Conservation (phyloP, 2,329 filamentous ascomycete genomes). For the Trichothecium sympodiale region DNA sequence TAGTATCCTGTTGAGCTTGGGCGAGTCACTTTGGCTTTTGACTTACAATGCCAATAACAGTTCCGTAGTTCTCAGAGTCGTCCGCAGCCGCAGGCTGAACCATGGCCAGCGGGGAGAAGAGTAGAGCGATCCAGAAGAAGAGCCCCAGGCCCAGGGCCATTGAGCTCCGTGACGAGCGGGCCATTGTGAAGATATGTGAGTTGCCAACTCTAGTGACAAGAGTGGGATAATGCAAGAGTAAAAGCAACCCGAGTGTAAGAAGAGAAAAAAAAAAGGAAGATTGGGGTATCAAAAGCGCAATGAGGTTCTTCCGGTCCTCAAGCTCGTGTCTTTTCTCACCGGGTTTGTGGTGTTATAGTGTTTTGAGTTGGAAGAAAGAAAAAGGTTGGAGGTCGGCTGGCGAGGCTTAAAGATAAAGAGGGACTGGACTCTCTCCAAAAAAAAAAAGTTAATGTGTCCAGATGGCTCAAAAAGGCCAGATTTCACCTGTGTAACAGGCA, state of each 20-base stretch:
- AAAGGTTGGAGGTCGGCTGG: constrained; percentile 6
- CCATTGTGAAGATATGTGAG: constrained; percentile 26
- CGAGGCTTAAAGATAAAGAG: constrained; percentile 18
- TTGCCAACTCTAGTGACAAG: constrained; percentile 6
- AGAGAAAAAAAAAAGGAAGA: constrained; percentile 14
- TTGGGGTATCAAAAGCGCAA: constrained; percentile 11
- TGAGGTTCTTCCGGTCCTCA: constrained; percentile 16
- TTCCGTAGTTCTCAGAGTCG: constrained; percentile 69
- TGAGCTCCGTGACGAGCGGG: constrained; percentile 54
- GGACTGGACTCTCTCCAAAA: constrained; percentile 22
- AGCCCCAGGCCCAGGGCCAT: constrained; percentile 76
- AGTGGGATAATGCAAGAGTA: constrained; percentile 3
- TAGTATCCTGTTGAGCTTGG: constrained; percentile 1
- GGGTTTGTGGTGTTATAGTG: constrained; percentile 14
- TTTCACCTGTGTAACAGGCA: constrained; percentile 22
- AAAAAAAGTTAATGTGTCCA: constrained; percentile 34
- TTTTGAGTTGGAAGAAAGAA: constrained; percentile 14
- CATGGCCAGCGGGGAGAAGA: constrained; percentile 80
- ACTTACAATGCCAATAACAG: constrained; percentile 82
- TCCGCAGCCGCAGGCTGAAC: constrained; percentile 66
- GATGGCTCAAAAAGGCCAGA: constrained; percentile 36
- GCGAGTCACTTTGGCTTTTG: constrained; percentile 7
- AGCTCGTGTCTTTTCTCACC: constrained; percentile 16
- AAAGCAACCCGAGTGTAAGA: constrained; percentile 10
- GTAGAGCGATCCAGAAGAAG: constrained; percentile 81